Evolutionary conservation across 164 flowering plant genomes (phyloP).

Genomic region (Amborella trichopoda): DNA sequence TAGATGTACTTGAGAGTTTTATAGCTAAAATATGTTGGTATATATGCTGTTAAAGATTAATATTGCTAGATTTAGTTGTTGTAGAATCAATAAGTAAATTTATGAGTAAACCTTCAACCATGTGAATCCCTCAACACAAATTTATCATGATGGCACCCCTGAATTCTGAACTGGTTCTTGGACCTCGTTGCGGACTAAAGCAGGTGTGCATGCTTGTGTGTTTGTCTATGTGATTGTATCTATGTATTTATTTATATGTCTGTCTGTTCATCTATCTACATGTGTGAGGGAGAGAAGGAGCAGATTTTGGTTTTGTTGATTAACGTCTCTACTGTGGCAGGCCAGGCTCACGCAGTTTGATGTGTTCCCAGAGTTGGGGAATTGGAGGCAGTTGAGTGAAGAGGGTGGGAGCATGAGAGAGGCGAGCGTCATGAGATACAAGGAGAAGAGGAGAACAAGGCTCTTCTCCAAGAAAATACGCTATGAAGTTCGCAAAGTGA

Average conservation of each 20-base stretch:
- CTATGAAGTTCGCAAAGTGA: constrained; percentile 84
- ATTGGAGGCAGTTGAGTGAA: neutral
- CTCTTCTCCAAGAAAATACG: constrained; percentile 93
- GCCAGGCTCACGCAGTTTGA: constrained; percentile 69
- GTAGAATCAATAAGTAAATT: no score
- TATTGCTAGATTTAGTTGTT: no score
- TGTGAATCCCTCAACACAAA: no score
- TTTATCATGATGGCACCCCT: neutral
- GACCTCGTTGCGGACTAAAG: neutral
- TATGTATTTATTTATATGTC: neutral
- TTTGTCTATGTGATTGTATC: neutral
- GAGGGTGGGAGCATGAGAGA: constrained; percentile 60
- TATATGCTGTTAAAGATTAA: no score
- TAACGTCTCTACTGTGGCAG: constrained; percentile 25
- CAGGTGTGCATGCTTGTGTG: neutral
- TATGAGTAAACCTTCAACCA: no score
- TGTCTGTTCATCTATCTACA: neutral
- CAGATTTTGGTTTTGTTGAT: neutral
- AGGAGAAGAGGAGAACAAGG: constrained; percentile 66
- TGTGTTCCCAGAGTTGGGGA: constrained; percentile 36
- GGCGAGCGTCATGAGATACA: constrained; percentile 84
- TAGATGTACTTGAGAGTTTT: no score
- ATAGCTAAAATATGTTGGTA: no score
- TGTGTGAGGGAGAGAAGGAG: neutral
- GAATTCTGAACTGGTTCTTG: neutral